phyloP scores from a whole-genome alignment of 192 early-diverging fungal genomes.

The Entomortierella parvispora region DNA sequence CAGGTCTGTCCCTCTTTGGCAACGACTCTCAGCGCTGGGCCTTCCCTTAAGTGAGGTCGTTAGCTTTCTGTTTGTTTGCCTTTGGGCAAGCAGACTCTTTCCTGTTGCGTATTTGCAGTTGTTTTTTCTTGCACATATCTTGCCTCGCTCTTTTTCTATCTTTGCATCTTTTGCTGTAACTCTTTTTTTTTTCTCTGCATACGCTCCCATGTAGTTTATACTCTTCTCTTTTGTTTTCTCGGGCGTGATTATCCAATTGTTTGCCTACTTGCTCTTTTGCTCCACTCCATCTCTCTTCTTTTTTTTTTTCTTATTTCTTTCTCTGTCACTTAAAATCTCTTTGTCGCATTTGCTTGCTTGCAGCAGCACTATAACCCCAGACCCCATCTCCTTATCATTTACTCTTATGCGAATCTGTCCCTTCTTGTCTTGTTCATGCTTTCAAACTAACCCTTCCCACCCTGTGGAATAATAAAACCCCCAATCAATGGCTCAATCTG shows the following conservation, averaged over 20 bases:
- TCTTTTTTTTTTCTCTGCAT: too few species aligned
- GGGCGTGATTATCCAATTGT: neutral
- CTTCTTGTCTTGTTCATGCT: too few species aligned
- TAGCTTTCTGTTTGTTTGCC: too few species aligned
- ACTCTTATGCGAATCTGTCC: too few species aligned
- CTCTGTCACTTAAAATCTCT: neutral
- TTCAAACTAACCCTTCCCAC: too few species aligned
- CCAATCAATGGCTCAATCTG: too few species aligned
- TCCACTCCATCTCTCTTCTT: neutral
- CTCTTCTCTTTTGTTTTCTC: neutral
- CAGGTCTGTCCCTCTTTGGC: too few species aligned
- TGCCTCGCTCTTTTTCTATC: neutral
- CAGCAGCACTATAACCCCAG: too few species aligned
- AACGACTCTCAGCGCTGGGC: too few species aligned
- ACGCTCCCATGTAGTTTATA: neutral
- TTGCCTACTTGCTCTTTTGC: neutral
- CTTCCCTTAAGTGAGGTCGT: too few species aligned
- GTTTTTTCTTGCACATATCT: neutral
- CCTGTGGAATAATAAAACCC: too few species aligned
- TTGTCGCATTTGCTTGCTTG: neutral
- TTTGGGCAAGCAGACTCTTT: neutral
- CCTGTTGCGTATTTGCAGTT: neutral
- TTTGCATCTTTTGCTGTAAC: neutral
- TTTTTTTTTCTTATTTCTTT: neutral
- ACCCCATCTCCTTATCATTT: neutral